Evolutionary conservation across 2,329 filamentous ascomycete genomes (phyloP).

Genomic region (Penicillium sp.): DNA sequence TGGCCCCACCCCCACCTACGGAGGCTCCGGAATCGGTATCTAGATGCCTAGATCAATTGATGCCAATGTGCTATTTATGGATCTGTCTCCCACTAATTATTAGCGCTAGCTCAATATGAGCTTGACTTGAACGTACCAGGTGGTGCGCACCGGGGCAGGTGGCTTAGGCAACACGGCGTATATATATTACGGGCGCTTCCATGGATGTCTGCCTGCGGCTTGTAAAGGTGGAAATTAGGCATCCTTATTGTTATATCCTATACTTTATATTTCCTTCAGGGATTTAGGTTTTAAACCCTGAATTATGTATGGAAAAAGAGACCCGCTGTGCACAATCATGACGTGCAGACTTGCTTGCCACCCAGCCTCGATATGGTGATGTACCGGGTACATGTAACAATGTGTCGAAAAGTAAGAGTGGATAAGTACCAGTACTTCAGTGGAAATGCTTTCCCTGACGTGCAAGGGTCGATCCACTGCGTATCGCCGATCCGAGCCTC

Average conservation of each 20-base stretch:
- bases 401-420: neutral
- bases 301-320: neutral
- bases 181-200: neutral
- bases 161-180: neutral
- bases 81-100: neutral
- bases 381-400: neutral
- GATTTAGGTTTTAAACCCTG: neutral
- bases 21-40: neutral
- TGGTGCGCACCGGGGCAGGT: neutral
- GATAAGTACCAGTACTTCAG: constrained; percentile 3
- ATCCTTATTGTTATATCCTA: neutral
- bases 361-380: neutral
- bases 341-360: constrained; percentile 19
- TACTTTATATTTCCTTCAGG: neutral
- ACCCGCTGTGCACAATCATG: constrained; percentile 11
- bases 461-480: constrained; percentile 5
- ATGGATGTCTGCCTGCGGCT: neutral
- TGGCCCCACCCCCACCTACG: neutral
- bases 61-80: neutral
- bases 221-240: neutral
- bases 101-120: neutral
- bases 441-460: constrained; percentile 5
- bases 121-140: neutral
- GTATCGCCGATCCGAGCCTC: constrained; percentile 5
- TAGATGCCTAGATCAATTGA: neutral